Evolutionary conservation across 2,329 filamentous ascomycete species (phyloP), one percentile per base, ranked within the genome.

Genomic region (Pleurostoma richardsiae): DNA sequence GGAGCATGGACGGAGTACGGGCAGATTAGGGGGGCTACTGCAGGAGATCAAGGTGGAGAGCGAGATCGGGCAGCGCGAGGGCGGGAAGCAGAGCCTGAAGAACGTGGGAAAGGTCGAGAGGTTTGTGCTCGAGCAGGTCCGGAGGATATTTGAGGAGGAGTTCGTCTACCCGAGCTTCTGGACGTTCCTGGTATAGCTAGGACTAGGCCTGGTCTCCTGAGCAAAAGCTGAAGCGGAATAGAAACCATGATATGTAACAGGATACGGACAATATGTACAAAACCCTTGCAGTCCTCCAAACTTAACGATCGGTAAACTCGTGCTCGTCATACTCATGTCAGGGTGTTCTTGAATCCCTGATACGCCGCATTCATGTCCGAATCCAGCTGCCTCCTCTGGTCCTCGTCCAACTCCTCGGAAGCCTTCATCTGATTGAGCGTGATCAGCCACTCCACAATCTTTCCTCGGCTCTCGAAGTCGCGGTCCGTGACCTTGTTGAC

Each of bases 371-470:
- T 90, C 60, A 97, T 95, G 64, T 97, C 92, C 65, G 96, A 82
- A 55, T 94, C 87, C 56, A 97, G 72, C 66, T 99, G 90, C 48
- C 92, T 77, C 5, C 88, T 88, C 68, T 96, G 90, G 48, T 92
- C 85, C 59, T 95, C 88, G 56, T 80, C 85, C 56, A 99, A 68
- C 64, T 96, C 90, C 59, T 97, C 91, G 1, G 90, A 90, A 6
- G 91, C 94, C 61, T 89, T 89, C 94, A 99, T 97, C 69, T 96
- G 91, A 63, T 99, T 99, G 53, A 99, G 74, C 5, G 89, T 87
- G 59, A 99, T 99, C 55, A 99, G 77, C 94, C 94, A 99, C 65
- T 96, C 91, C 47, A 99, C 90, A 57, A 99, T 97, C 77, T 97
- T 97, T 57, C 88, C 90, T 55, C 95, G 85, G 62, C 86, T 91